Conservation (phyloP, 352 stramenopile species). For the Phytophthora aleatoria region DNA sequence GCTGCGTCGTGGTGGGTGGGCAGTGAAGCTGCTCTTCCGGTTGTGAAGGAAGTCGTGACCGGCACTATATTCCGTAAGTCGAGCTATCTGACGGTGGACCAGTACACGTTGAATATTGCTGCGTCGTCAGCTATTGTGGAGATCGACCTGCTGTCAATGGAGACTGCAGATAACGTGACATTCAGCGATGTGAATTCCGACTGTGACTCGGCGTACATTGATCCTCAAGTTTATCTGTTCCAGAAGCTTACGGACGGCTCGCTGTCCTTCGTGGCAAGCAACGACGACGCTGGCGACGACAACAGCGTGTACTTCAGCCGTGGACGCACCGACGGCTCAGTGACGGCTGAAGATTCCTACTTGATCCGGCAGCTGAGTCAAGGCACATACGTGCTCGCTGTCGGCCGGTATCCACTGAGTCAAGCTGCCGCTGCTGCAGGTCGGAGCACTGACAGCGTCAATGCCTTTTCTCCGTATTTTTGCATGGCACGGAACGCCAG, state of each 20-base stretch:
- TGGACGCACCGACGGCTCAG: slow-evolving; percentile 49
- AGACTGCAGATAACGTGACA: slow-evolving; percentile 45
- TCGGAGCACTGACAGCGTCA: slow-evolving; percentile 38
- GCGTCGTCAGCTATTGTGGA: slow-evolving; percentile 52
- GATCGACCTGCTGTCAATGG: slow-evolving; percentile 71
- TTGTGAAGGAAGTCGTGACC: slow-evolving; percentile 51
- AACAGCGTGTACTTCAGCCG: slow-evolving; percentile 43
- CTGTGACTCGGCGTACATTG: slow-evolving; percentile 77
- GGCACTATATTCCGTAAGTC: slow-evolving; percentile 62
- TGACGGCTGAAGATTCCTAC: slow-evolving; percentile 62
- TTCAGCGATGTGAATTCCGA: slow-evolving; percentile 66
- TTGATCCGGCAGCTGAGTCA: slow-evolving; percentile 48
- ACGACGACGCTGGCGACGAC: slow-evolving; percentile 73
- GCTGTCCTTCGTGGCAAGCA: slow-evolving; percentile 50
- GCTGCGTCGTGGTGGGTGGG: slow-evolving; percentile 9
- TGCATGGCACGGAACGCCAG: slow-evolving; percentile 58
- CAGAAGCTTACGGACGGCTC: slow-evolving; percentile 27
- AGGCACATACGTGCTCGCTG: slow-evolving; percentile 62
- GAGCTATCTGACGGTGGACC: slow-evolving; percentile 59
- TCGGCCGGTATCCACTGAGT: slow-evolving; percentile 63
- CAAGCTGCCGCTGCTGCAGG: slow-evolving; percentile 41
- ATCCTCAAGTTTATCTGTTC: slow-evolving; percentile 68
- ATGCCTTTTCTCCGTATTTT: slow-evolving; percentile 62
- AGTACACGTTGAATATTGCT: slow-evolving; percentile 57
- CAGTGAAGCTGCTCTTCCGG: slow-evolving; percentile 23